Base-by-base conservation (phyloP, 1,139 yeast genomes). In the Geotrichum aggregatum region DNA sequence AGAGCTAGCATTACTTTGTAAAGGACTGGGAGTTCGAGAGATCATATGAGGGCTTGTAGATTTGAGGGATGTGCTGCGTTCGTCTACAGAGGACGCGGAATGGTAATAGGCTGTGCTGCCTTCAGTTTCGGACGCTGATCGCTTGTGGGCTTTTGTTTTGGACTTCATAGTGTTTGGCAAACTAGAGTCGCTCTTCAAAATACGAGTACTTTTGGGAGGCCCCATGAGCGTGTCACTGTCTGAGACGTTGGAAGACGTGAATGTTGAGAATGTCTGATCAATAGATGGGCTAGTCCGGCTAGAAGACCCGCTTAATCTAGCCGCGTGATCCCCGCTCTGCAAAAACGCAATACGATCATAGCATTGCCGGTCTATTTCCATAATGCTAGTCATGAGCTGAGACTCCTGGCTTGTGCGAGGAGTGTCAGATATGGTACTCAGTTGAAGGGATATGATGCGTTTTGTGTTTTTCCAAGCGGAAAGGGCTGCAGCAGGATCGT, bases 311-410 rank as follows among this genome's bases (percentile, higher is more conserved):
- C 35, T 33, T 16, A 21, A 16, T 10, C 4, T 35, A 21, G 3
- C 13, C 3, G 22, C 3, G 4, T n/a, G 13, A 6, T 11, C 3
- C 4, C 5, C 16, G 16, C 30, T 49, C 31, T 49, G 40, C 31
- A 67, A 56, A 38, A 59, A 62, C 26, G 55, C 53, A 31, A 68
- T 68, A 19, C 71, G 58, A 49, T 68, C 71, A 41, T 63, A 64
- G 56, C 71, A 68, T 58, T 68, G 70, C 38, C 68, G 61, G 56
- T 68, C 71, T 35, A 68, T 66, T 54, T 66, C 71, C 53, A 61
- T 58, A 50, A 68, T 62, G 39, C 65, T 62, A 34, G 66, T 57
- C 60, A 67, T 59, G 49, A 68, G 58, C 36, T 63, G 55, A 49
- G 65, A 64, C 45, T 68, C 70, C 18, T 59, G 59, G 16, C 60